These are phyloP conservation scores for Calonectria pauciramosa DNA, from an alignment of 2,329 filamentous ascomycete genomes.

Conservation along the genomic window DNA sequence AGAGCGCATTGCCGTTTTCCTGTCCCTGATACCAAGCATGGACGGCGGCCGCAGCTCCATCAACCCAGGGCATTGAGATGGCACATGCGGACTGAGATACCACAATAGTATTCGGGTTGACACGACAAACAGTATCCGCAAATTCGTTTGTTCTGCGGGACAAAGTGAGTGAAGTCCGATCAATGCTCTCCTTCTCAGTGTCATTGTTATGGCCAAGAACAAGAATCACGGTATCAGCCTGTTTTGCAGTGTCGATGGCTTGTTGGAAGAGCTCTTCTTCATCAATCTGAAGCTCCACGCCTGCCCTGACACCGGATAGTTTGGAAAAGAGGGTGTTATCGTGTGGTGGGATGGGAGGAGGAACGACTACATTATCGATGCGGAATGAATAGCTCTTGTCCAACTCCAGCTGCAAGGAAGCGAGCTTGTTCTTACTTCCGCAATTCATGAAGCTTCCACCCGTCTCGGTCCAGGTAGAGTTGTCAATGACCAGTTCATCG, in stretches of 20 bases:
- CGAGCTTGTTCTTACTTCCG: background rate
- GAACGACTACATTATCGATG: slow-evolving; percentile 37
- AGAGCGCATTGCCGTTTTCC: slow-evolving; percentile 1
- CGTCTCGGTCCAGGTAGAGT: background rate
- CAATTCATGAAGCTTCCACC: slow-evolving; percentile 4
- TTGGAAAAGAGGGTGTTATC: slow-evolving; percentile 44
- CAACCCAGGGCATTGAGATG: slow-evolving; percentile 9
- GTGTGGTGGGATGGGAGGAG: slow-evolving; percentile 34
- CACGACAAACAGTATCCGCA: background rate
- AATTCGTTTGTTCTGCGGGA: background rate
- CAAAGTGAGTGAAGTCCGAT: background rate
- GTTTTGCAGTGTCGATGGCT: background rate
- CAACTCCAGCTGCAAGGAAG: background rate
- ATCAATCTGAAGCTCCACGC: background rate
- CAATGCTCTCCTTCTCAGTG: background rate
- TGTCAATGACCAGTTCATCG: slow-evolving; percentile 11
- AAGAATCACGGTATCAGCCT: slow-evolving; percentile 11
- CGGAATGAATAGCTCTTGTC: background rate
- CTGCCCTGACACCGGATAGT: slow-evolving; percentile 35
- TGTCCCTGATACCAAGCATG: slow-evolving; percentile 17
- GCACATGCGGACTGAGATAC: slow-evolving; percentile 1
- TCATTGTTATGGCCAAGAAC: slow-evolving; percentile 20
- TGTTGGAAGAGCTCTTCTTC: background rate
- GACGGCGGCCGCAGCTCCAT: background rate
- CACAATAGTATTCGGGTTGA: background rate